Percentiles rank a stretch among this genome's conserved stretches.
phyloP scores from a whole-genome alignment of 192 early-diverging fungal species.

The Coemansia sp. region DNA sequence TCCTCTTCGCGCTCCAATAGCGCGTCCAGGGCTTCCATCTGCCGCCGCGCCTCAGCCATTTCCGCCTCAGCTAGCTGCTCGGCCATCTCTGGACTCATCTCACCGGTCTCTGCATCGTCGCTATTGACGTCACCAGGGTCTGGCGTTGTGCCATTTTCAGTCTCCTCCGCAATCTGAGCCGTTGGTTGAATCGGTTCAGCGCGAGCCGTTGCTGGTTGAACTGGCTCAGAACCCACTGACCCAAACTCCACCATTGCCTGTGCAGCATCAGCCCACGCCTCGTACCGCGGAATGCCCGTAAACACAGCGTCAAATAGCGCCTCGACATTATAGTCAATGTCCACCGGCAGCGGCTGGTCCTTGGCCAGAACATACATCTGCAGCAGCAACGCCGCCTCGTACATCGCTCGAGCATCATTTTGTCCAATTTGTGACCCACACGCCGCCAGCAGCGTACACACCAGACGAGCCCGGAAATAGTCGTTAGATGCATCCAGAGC shows the following conservation, averaged over 20 bases:
- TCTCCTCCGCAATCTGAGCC: background rate
- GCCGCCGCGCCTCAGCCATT: slow-evolving; percentile 53
- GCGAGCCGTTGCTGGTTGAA: background rate
- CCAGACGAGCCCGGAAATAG: slow-evolving; percentile 89
- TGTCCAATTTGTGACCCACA: slow-evolving; percentile 80
- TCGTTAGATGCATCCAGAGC: slow-evolving; percentile 79
- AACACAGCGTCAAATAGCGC: slow-evolving; percentile 72
- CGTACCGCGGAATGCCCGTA: slow-evolving; percentile 60
- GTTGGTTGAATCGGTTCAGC: too few relatives aligned
- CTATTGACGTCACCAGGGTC: background rate
- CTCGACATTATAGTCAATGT: slow-evolving; percentile 84
- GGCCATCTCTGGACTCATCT: background rate
- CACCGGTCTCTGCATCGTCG: slow-evolving; percentile 40
- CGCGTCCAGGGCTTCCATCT: slow-evolving; percentile 67
- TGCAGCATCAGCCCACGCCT: slow-evolving; percentile 79
- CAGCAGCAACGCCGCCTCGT: slow-evolving; percentile 72
- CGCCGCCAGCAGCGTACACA: slow-evolving; percentile 81
- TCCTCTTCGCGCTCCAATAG: slow-evolving; percentile 74
- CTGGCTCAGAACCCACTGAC: slow-evolving; percentile 14
- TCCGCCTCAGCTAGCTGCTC: slow-evolving; percentile 44
- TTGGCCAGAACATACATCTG: slow-evolving; percentile 92
- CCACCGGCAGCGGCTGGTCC: slow-evolving; percentile 71
- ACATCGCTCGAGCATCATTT: slow-evolving; percentile 17
- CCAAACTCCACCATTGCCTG: slow-evolving; percentile 37
- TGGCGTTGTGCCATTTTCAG: background rate